Conservation (phyloP, 148 eudicot genomes). For the Rhododendron kiyosumense region DNA sequence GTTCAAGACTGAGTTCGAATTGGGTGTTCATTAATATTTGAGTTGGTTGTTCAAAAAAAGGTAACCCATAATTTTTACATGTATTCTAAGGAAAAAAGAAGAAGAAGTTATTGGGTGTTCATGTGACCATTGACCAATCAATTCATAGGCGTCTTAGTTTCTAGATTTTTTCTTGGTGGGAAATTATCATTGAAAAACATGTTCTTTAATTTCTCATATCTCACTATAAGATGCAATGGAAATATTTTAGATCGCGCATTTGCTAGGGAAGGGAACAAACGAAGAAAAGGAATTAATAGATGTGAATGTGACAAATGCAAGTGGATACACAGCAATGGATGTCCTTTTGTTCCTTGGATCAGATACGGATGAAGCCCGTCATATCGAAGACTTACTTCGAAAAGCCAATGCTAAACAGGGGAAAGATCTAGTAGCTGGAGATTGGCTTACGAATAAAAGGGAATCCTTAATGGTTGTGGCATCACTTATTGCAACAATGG, state of each 20-base stretch:
- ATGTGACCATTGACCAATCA: no score
- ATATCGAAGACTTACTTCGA: not conserved
- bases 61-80: no score
- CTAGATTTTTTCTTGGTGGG: no score
- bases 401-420: not conserved
- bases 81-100: no score
- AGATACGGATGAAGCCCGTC: not conserved
- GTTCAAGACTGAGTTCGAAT: no score
- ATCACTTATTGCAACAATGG: slow-evolving; percentile 32
- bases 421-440: not conserved
- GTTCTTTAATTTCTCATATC: no score
- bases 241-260: slow-evolving; percentile 1
- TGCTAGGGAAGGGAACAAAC: not conserved
- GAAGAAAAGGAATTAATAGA: not conserved
- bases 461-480: slow-evolving; percentile 30
- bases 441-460: slow-evolving; percentile 14
- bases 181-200: no score
- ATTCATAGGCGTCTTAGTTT: no score
- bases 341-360: not conserved
- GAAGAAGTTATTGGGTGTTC: no score
- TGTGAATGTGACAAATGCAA: slow-evolving; percentile 1
- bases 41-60: no score
- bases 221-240: not conserved
- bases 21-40: no score
- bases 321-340: slow-evolving; percentile 13